Percentiles rank a stretch among this genome's conserved stretches.
Conservation (phyloP, 768 basidiomycete species). For the Albatrellus ellisii region DNA sequence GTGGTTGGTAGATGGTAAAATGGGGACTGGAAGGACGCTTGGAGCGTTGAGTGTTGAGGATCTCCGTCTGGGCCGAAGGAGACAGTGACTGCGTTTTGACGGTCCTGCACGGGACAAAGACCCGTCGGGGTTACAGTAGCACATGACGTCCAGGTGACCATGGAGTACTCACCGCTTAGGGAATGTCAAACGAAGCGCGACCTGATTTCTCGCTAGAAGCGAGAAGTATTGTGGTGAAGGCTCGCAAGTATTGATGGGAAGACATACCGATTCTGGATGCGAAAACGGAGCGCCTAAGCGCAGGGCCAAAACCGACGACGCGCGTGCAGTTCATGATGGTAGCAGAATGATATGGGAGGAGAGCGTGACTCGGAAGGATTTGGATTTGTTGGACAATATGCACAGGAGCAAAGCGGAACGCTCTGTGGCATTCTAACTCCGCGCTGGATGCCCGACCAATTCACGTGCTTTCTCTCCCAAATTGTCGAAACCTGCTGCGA, state of each 20-base stretch:
- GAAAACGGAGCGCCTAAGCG: slow-evolving; percentile 39
- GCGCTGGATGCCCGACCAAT: not conserved
- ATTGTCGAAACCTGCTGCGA: too few species aligned
- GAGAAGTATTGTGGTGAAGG: not conserved
- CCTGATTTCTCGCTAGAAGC: slow-evolving; percentile 13
- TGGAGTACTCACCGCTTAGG: slow-evolving; percentile 13
- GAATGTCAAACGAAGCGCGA: slow-evolving; percentile 4
- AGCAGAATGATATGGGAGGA: not conserved
- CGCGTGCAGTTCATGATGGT: slow-evolving; percentile 28
- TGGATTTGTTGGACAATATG: not conserved
- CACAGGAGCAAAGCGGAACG: not conserved
- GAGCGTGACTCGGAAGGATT: not conserved
- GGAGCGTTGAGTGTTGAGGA: slow-evolving; percentile 82
- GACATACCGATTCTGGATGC: slow-evolving; percentile 19
- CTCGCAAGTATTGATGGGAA: not conserved
- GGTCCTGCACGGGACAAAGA: slow-evolving; percentile 21
- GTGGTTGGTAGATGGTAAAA: slow-evolving; percentile 93
- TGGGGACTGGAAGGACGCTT: slow-evolving; percentile 88
- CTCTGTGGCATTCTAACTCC: not conserved
- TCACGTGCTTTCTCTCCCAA: not conserved
- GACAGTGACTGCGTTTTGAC: slow-evolving; percentile 57
- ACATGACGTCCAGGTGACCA: not conserved
- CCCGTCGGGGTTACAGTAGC: not conserved
- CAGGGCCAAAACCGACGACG: slow-evolving; percentile 43
- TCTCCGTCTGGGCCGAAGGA: slow-evolving; percentile 39